Evolutionary conservation across 176 grass and related monocot genomes (phyloP).

Genomic region (Oryza punctata): DNA sequence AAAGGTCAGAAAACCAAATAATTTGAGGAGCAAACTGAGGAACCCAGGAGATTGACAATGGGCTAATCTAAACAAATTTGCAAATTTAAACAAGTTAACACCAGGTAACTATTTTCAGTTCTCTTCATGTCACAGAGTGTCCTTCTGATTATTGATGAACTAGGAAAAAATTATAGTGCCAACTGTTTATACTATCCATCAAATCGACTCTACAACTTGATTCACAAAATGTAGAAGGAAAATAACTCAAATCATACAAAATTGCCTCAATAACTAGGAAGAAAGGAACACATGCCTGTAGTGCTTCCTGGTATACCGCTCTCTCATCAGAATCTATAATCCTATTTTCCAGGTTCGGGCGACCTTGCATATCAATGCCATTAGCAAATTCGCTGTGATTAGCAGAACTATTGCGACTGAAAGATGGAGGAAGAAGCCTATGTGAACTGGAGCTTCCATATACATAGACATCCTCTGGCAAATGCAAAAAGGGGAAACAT

Average conservation of each 20-base stretch:
- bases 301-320: conserved; percentile 85
- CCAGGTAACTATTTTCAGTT: neutral
- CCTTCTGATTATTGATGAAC: conserved; percentile 9
- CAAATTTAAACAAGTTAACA: conserved; percentile 16
- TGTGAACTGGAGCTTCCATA: conserved; percentile 47
- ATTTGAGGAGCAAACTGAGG: conserved; percentile 7
- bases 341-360: conserved; percentile 60
- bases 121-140: neutral
- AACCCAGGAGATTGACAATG: conserved; percentile 8
- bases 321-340: conserved; percentile 72
- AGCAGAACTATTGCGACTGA: conserved; percentile 44
- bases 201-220: conserved; percentile 17
- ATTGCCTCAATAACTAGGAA: conserved; percentile 24
- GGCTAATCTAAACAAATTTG: conserved; percentile 29
- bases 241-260: neutral
- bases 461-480: conserved; percentile 64
- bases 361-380: conserved; percentile 52
- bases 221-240: neutral
- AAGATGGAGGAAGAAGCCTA: conserved; percentile 62
- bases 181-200: conserved; percentile 30
- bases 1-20: neutral
- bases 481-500: conserved; percentile 22
- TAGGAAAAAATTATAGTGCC: conserved; percentile 12
- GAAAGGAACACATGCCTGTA: conserved; percentile 67
- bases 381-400: conserved; percentile 36